Conservation (phyloP, 139 green algal species). For the Penium margaritaceum region DNA sequence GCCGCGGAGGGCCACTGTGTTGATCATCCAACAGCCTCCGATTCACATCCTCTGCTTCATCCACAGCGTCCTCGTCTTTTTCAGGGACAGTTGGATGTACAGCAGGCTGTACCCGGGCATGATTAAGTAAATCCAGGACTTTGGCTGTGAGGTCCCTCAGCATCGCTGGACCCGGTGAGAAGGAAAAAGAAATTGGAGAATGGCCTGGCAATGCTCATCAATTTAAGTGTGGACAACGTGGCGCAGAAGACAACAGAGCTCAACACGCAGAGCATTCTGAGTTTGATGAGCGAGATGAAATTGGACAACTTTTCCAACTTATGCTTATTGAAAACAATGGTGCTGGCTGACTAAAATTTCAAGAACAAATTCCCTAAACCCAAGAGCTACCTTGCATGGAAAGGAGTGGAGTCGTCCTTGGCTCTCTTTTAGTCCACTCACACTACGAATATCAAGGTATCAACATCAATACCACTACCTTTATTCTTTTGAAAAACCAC, state of each 20-base stretch:
- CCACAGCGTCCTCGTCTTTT: constrained; percentile 45
- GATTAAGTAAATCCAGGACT: constrained; percentile 18
- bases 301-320: constrained; percentile 19
- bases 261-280: no score
- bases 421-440: no score
- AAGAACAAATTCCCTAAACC: constrained; percentile 48
- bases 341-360: constrained; percentile 39
- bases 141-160: constrained; percentile 22
- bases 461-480: no score
- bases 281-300: no score
- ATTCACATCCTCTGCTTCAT: constrained; percentile 66
- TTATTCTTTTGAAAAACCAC: no score
- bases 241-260: no score
- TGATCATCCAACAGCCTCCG: constrained; percentile 73
- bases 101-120: constrained; percentile 20
- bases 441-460: no score
- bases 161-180: no score
- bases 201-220: no score
- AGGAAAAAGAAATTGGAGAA: no score
- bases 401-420: no score
- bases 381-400: constrained; percentile 42
- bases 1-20: constrained; percentile 40
- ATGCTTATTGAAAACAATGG: constrained; percentile 31
- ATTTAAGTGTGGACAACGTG: no score
- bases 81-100: constrained; percentile 19